Evolutionary conservation across 768 basidiomycete species (phyloP), one percentile per base, ranked within the genome.

Genomic region (Phylloporus scabripes): DNA sequence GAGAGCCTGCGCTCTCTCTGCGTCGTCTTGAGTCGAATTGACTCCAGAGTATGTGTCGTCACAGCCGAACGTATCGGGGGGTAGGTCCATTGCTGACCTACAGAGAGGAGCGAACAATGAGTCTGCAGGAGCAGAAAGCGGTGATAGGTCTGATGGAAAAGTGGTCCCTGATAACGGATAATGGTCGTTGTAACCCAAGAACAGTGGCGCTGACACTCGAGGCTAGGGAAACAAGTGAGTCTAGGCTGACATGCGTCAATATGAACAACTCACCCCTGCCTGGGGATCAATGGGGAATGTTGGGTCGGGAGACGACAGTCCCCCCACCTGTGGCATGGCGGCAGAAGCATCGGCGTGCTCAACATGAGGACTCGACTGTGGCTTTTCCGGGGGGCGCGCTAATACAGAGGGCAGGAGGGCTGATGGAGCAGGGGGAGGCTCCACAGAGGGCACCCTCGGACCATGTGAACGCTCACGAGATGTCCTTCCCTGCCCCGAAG

Each of bases 1-100:
- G 29, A 65, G 61, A 17, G 59, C 64, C 42, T 60, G 63, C 1
- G 52, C 59, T 11, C 51, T 56, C n/a, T 67, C 64, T 29, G 38
- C 28, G 20, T 63, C 56, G 1, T 60, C 65, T 10, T 49, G 55
- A 1, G 45, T 38, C 14, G 20, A 32, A 42, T 50, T 42, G 33
- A 43, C 43, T 26, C 46, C 39, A 34, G 48, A 49, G 9, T n/a
- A n/a, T 11, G 45, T 31, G 33, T 49, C 49, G 14, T 48, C 15
- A 20, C 28, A 52, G 26, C 14, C 14, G 42, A 48, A 50, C 9
- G 14, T 11, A 23, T 55, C 56, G 7, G 47, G 23, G 29, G 42
- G 34, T 24, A 55, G 32, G 34, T 23, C 20, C 31, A 29, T 4
- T 28, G 29, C 29, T 4, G 50, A 54, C 15, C 38, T 9, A 2